Evolutionary conservation across 2,329 filamentous ascomycete species (phyloP).

Genomic region (Monilinia polystroma): DNA sequence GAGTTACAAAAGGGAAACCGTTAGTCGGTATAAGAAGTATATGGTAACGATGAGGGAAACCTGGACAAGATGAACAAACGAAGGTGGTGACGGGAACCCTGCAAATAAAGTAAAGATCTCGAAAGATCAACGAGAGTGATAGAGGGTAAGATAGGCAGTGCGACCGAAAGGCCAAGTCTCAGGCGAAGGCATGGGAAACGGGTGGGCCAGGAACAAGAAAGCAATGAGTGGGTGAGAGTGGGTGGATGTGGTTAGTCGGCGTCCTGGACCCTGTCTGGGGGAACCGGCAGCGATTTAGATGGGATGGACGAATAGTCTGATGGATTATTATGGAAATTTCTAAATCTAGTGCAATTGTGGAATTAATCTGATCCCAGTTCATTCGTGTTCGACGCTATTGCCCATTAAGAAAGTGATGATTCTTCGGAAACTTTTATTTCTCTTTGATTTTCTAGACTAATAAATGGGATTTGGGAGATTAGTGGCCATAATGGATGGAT

Average conservation of each 20-base stretch:
- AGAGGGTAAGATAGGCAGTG: constrained; percentile 38
- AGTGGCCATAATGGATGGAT: constrained; percentile 12
- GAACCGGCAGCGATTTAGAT: constrained; percentile 27
- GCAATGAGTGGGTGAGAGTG: constrained; percentile 23
- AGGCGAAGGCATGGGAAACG: constrained; percentile 27
- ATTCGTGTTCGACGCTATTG: constrained; percentile 26
- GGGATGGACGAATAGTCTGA: constrained; percentile 24
- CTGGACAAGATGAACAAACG: constrained; percentile 36
- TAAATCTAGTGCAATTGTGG: constrained; percentile 27
- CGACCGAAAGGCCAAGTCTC: constrained; percentile 35
- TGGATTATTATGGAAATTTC: constrained; percentile 24
- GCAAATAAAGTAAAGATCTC: constrained; percentile 40
- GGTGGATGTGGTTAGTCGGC: constrained; percentile 21
- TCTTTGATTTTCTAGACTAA: constrained; percentile 9
- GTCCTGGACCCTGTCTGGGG: constrained; percentile 33
- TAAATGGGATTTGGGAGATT: constrained; percentile 6
- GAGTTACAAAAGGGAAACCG: constrained; percentile 40
- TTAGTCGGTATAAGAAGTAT: constrained; percentile 40
- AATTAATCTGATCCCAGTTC: constrained; percentile 10
- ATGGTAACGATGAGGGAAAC: constrained; percentile 36
- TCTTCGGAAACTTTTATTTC: constrained; percentile 12
- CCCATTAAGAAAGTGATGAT: constrained; percentile 19
- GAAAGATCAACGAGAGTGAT: constrained; percentile 37
- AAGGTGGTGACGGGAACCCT: constrained; percentile 40
- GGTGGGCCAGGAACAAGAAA: constrained; percentile 36